Evolutionary conservation across 2,329 filamentous ascomycete species (phyloP).

Genomic region (Neonectria hederae): DNA sequence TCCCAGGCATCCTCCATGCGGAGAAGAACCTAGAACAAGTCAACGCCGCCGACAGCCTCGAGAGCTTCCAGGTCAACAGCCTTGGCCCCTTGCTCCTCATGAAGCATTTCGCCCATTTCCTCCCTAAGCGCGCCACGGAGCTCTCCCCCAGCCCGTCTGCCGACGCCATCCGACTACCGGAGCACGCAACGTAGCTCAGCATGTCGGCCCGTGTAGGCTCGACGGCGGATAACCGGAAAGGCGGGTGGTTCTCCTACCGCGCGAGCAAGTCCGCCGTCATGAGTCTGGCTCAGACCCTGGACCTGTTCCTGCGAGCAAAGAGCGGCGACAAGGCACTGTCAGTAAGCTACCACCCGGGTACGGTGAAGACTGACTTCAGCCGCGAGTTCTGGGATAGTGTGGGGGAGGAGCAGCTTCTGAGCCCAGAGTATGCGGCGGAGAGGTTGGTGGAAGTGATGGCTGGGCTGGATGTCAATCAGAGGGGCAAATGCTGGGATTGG

Average conservation of each 20-base stretch:
- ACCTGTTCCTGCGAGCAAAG: constrained; percentile 68
- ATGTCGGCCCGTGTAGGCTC: constrained; percentile 83
- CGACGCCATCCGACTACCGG: constrained; percentile 51
- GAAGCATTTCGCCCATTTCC: constrained; percentile 77
- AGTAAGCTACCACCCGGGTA: constrained; percentile 81
- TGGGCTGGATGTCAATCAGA: constrained; percentile 58
- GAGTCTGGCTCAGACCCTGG: constrained; percentile 75
- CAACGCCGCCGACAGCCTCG: constrained; percentile 66
- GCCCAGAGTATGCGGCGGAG: constrained; percentile 71
- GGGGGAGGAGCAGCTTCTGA: constrained; percentile 70
- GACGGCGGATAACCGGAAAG: constrained; percentile 74
- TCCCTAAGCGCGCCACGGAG: constrained; percentile 65
- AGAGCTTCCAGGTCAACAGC: constrained; percentile 78
- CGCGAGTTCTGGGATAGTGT: constrained; percentile 76
- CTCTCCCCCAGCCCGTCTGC: constrained; percentile 40
- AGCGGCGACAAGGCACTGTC: constrained; percentile 71
- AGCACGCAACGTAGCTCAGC: constrained; percentile 72
- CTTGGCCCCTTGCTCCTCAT: constrained; percentile 79
- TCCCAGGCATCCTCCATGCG: constrained; percentile 77
- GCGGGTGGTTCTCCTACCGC: constrained; percentile 86
- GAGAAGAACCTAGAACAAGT: constrained; percentile 77
- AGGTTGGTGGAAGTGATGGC: constrained; percentile 69
- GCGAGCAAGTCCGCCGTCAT: constrained; percentile 80
- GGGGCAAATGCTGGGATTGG: constrained; percentile 77
- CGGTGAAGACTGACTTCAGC: constrained; percentile 79